Evolutionary conservation across 2,329 filamentous ascomycete species (phyloP), one percentile per base, ranked within the genome.

Genomic region (Clonostachys solani): DNA sequence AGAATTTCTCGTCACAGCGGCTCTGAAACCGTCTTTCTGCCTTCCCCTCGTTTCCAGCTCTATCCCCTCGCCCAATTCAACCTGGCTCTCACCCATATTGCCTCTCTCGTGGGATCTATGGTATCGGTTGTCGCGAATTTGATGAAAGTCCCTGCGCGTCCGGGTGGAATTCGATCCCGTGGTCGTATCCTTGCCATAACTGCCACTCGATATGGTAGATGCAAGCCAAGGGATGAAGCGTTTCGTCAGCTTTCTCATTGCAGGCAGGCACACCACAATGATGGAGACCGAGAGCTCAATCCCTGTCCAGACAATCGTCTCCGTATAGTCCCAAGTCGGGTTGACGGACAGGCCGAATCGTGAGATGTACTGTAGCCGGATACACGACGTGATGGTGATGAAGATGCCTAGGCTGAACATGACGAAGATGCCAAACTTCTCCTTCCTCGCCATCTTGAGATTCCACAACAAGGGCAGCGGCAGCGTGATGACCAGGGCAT

Each of bases 221-320:
- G 40, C 7, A 18, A 40, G 9, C 10, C 35, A 18, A 5, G 44
- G 44, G 9, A 45, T 9, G 16, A 54, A 16, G 19, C 51, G 53
- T 29, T 43, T 49, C 44, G 58, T 49, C 33, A 68, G 52, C 7
- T 61, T 55, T 41, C 68, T 61, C 12, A 71, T 65, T 2, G 63
- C 64, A 3, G 71, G 71, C 6, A 73, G 56, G 35, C 66, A 71
- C 23, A 63, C 63, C 19, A 71, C 64, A 34, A 73, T 62, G 38
- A 73, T 61, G n/a, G 70, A 64, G 0, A 67, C 60, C 2, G 69
- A 62, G 6, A 71, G 58, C 54, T 74, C 71, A 17, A 73, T 52
- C 2, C 68, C 68, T 3, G 65, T 67, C 71, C 70, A 74, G 42
- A 73, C 58, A n/a, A 71, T 49, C 6, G 60, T 57, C 49, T 69